Evolutionary conservation across 306 rosid species (phyloP).

Genomic region (Herpetospermum pedunculosum): DNA sequence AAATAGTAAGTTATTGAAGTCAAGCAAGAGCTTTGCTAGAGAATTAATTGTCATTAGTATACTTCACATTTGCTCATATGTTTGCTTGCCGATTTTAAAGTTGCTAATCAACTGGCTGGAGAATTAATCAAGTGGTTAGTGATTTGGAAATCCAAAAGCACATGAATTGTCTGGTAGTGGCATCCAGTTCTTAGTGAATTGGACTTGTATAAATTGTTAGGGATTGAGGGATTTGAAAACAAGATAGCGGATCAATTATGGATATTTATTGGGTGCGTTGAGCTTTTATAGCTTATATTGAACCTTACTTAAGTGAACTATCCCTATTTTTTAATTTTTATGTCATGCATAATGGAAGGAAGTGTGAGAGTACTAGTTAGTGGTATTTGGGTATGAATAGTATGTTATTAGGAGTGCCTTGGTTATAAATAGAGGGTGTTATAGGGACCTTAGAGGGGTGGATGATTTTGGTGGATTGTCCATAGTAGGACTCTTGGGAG

Average conservation of each 20-base stretch:
- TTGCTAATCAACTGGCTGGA: neutral
- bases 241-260: neutral
- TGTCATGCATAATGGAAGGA: neutral
- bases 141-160: neutral
- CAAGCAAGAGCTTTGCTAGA: neutral
- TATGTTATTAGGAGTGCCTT: too few species aligned
- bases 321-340: neutral
- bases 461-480: too few species aligned
- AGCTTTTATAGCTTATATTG: neutral
- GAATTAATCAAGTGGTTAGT: neutral
- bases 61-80: neutral
- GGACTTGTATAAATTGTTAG: neutral
- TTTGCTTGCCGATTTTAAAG: neutral
- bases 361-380: too few species aligned
- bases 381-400: too few species aligned
- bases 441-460: too few species aligned
- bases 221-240: too few species aligned
- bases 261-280: neutral
- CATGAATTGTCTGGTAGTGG: neutral
- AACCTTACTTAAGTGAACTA: neutral
- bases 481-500: too few species aligned
- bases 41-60: neutral
- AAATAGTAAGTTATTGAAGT: neutral
- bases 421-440: too few species aligned
- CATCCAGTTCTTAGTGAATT: neutral